phyloP scores from a whole-genome alignment of 2,329 filamentous ascomycete genomes.

The Fusarium goolgardi region DNA sequence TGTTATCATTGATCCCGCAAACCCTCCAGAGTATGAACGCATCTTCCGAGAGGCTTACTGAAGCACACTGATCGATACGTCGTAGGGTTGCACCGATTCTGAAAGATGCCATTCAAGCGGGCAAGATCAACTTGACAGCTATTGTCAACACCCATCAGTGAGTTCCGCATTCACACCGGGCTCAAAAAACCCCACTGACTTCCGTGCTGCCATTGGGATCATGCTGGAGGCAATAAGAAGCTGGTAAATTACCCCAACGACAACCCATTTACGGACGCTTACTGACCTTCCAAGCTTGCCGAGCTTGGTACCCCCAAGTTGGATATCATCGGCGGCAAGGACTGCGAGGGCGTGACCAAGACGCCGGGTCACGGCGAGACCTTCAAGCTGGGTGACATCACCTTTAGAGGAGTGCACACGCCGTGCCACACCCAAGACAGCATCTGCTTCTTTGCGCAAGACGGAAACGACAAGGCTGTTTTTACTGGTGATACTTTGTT shows the following conservation, averaged over 20 bases:
- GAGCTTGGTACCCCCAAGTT: slow-evolving; percentile 69
- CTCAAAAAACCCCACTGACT: slow-evolving; percentile 7
- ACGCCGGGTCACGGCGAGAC: slow-evolving; percentile 80
- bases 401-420: slow-evolving; percentile 89
- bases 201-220: slow-evolving; percentile 83
- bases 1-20: slow-evolving; percentile 82
- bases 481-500: slow-evolving; percentile 98
- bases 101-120: slow-evolving; percentile 76
- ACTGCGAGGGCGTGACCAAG: slow-evolving; percentile 82
- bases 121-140: slow-evolving; percentile 82
- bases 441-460: slow-evolving; percentile 93
- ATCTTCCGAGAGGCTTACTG: slow-evolving; percentile 42
- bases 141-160: slow-evolving; percentile 99
- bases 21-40: slow-evolving; percentile 74
- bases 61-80: slow-evolving; percentile 11
- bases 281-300: slow-evolving; percentile 46
- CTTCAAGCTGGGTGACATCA: slow-evolving; percentile 86
- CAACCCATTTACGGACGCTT: neutral
- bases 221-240: slow-evolving; percentile 90
- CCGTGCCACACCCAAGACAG: slow-evolving; percentile 99
- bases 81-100: slow-evolving; percentile 71
- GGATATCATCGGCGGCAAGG: slow-evolving; percentile 86
- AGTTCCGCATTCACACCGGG: slow-evolving; percentile 50
- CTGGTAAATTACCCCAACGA: slow-evolving; percentile 64
- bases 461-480: slow-evolving; percentile 78